These are phyloP conservation scores for Verticillium tricorpus DNA, from an alignment of 2,329 filamentous ascomycete species.

Conservation along the genomic window DNA sequence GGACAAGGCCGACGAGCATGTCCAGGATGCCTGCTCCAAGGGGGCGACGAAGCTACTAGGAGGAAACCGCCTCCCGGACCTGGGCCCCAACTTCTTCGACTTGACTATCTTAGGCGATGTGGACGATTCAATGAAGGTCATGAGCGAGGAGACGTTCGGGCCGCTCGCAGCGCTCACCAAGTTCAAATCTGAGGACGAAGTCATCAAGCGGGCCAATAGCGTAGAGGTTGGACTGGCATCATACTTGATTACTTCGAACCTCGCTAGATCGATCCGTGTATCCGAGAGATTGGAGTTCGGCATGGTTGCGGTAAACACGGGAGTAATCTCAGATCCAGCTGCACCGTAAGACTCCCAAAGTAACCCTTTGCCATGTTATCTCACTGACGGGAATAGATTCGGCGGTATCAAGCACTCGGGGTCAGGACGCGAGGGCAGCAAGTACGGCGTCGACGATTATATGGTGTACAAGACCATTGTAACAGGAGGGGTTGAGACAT, in stretches of 20 bases:
- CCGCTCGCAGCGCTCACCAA: constrained; percentile 67
- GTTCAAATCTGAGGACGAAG: constrained; percentile 67
- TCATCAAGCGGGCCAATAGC: constrained; percentile 61
- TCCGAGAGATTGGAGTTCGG: constrained; percentile 54
- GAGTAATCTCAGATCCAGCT: constrained; percentile 23
- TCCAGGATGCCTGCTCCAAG: constrained; percentile 58
- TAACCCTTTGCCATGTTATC: too few relatives aligned
- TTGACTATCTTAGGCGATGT: constrained; percentile 67
- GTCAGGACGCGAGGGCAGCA: constrained; percentile 12
- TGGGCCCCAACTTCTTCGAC: constrained; percentile 67
- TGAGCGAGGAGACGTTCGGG: constrained; percentile 70
- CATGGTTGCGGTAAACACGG: constrained; percentile 63
- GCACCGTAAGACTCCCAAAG: constrained; percentile 20
- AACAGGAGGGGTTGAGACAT: constrained; percentile 19
- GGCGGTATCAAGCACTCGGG: constrained; percentile 14
- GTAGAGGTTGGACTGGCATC: constrained; percentile 68
- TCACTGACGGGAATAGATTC: constrained; percentile 5
- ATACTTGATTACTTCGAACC: constrained; percentile 61
- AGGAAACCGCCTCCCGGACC: constrained; percentile 56
- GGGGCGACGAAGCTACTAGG: constrained; percentile 57
- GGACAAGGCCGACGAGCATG: constrained; percentile 59
- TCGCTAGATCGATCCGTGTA: constrained; percentile 34
- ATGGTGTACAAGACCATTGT: constrained; percentile 52
- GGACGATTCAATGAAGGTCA: constrained; percentile 62
- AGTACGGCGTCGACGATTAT: constrained; percentile 43